Percentiles rank a stretch among this genome's conserved stretches.
phyloP scores from a whole-genome alignment of 148 eudicot species.

The Heliamphora exappendiculata region DNA sequence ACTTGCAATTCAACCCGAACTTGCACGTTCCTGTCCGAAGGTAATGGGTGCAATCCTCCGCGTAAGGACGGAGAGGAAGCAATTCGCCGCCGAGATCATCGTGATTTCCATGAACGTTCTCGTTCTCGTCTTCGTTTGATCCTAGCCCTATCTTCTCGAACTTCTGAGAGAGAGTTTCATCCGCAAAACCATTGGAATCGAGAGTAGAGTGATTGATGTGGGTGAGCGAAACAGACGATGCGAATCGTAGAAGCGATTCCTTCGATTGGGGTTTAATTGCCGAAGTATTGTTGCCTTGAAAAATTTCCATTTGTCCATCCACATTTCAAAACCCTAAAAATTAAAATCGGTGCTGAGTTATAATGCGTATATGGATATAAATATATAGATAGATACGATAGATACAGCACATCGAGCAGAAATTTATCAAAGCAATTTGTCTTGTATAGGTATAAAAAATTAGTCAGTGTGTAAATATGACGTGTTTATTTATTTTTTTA shows the following conservation, averaged over 20 bases:
- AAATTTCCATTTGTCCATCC: slow-evolving; percentile 5
- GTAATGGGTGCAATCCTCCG: slow-evolving; percentile 47
- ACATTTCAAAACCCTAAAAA: slow-evolving; percentile 2
- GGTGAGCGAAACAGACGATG: neutral
- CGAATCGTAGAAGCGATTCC: neutral
- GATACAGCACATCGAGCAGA: neutral
- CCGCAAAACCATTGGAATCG: slow-evolving; percentile 11
- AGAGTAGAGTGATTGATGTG: neutral
- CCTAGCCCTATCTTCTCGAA: slow-evolving; percentile 6
- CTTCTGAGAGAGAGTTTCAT: slow-evolving; percentile 14
- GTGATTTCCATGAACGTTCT: neutral
- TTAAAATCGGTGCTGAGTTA: neutral
- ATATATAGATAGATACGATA: neutral
- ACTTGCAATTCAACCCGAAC: slow-evolving; percentile 54
- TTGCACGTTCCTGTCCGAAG: slow-evolving; percentile 56
- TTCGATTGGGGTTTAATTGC: neutral
- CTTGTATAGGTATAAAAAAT: no score
- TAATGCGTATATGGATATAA: neutral
- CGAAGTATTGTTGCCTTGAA: neutral
- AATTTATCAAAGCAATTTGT: no score
- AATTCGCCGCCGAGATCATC: neutral
- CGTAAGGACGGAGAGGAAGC: slow-evolving; percentile 38
- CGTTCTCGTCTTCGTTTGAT: neutral
- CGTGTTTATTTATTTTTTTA: no score
- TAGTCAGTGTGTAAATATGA: no score